Evolutionary conservation across 148 eudicot genomes (phyloP), one percentile per base, ranked within the genome.

Genomic region (Tetragonia tetragonoides): DNA sequence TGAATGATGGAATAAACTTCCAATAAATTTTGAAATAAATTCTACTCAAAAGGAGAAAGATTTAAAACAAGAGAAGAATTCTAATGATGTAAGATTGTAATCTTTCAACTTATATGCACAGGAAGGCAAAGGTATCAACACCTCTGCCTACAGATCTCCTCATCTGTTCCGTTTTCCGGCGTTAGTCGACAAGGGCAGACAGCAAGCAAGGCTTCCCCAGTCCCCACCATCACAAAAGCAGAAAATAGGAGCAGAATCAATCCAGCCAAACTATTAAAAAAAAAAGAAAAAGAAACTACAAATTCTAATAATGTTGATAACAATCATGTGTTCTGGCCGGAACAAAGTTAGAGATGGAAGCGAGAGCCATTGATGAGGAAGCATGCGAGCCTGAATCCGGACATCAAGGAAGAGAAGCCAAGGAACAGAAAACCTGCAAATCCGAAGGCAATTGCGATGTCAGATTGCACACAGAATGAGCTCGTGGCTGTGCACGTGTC

Each of bases 341-440:
- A 8, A 10, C 51, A 72, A 72, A 49, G 69, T 75, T 81, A 92
- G 44, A 89, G 76, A 60, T 90, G 93, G 67, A 89, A 89, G 24
- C 95, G 91, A 78, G 97, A 89, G 73, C 93, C 94, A 24, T 85
- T 92, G 81, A 92, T 87, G 9, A 89, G 68, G 78, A 87, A 90
- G 75, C 87, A 87, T 20, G 85, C 93, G 24, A 92, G 89, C 72
- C 97, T 89, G 63, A 90, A 92, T 59, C 97, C 97, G 17, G 97
- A 90, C 54, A 90, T 83, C 78, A 92, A 82, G 21, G 93, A 89
- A 14, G 95, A 86, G 10, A 92, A 77, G 24, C 88, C 89, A 41
- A 92, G 65, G 72, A 87, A 92, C 47, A 92, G 65, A 69, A 92
- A 92, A 9, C 89, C 97, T 78, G 84, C 93, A 77, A 89, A 92